phyloP scores from a whole-genome alignment of 805 yeast genomes.

The Candida coleopterorum region DNA sequence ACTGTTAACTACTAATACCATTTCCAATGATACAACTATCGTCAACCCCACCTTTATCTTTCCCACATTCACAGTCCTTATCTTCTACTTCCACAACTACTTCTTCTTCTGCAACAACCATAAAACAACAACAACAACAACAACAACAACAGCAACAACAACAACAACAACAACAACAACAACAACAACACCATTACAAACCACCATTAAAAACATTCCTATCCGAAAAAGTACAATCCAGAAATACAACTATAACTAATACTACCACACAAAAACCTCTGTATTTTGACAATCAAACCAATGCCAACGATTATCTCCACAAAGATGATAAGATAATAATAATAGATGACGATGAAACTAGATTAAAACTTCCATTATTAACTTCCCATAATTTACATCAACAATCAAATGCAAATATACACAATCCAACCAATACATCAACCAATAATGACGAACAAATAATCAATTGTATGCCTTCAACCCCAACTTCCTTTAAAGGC shows the following conservation, averaged over 20 bases:
- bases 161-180: no score
- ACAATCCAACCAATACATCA: neutral
- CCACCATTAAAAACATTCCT: no score
- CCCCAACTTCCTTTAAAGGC: conserved; percentile 22
- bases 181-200: no score
- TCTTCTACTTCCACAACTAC: neutral
- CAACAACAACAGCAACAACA: neutral
- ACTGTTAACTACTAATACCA: neutral
- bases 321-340: no score
- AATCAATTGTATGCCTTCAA: conserved; percentile 13
- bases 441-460: neutral
- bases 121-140: no score
- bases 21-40: conserved; percentile 6
- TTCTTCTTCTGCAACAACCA: neutral
- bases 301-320: no score
- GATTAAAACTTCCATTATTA: conserved; percentile 3
- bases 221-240: no score
- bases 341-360: neutral
- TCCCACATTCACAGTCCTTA: neutral
- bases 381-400: conserved; percentile 4
- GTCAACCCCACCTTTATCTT: neutral
- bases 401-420: neutral
- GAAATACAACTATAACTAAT: no score
- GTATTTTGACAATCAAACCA: no score
- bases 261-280: no score